Evolutionary conservation across 2,329 filamentous ascomycete species (phyloP), one percentile per base, ranked within the genome.

Genomic region (Xylariales sp.): DNA sequence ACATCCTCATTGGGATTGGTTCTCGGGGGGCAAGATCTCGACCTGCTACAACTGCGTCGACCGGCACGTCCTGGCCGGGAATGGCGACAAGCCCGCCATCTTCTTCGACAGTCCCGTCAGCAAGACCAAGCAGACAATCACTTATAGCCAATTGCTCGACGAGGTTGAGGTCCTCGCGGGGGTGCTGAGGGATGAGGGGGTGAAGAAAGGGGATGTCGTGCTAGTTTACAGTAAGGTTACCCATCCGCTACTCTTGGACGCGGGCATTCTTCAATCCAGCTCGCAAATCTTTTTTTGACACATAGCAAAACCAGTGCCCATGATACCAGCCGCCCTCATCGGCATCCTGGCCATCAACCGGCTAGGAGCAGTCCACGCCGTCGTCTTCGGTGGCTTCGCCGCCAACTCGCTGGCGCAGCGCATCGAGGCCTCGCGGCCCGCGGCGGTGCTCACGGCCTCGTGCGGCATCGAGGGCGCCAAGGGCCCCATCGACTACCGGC

Each of bases 331-430:
- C 0, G 86, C 89, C 2, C 60, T 95, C n/a, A 80, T 94, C 44
- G 90, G 85, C 8, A 88, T 93, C 47, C 77, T 96, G 4, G 89
- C 91, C 17, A 78, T 85, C 42, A 81, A 81, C 43, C 79, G 89
- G 8, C 70, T 96, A 1, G 91, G 90, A 10, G 91, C 89, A 13
- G 80, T 96, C 37, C 91, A 97, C 57, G 82, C 87, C 4, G 88
- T 95, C 5, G 91, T 97, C 4, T 96, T 96, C 61, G 91, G 91
- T 29, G 90, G 91, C 0, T 97, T 97, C 57, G 88, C 88, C 0
- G 72, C 89, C 0, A 70, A 74, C 8, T 86, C 89, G 4, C 71
- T 96, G 30, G 88, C 89, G 1, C 90, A 96, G 63, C 77, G 90
- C 18, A 95, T 97, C 48, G 88, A 95, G 35, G 85, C 86, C 0